A percentile compares a stretch with the other conserved stretches of the same genome.
Conservation (phyloP, 2,329 filamentous ascomycete genomes). For the Didymella keratinophila region DNA sequence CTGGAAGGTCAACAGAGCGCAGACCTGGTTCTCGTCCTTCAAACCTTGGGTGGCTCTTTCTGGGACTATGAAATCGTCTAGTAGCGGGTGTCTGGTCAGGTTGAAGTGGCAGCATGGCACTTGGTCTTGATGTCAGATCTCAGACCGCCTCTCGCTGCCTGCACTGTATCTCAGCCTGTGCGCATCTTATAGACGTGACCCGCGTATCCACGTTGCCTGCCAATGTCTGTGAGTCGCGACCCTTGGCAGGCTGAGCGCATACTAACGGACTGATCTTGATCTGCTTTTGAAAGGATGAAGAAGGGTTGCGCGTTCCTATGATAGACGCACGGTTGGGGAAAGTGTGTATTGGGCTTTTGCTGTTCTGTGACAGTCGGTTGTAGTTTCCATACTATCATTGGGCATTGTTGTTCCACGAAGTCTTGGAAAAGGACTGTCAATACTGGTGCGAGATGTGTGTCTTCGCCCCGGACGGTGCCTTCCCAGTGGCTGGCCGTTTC, state of each 20-base stretch:
- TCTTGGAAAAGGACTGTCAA: background rate
- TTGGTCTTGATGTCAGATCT: no score
- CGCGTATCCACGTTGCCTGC: no score
- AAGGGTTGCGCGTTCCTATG: background rate
- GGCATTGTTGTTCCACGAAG: background rate
- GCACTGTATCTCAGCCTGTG: no score
- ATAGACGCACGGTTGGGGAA: no score
- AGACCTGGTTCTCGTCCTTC: no score
- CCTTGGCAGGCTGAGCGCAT: background rate
- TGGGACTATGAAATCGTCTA: no score
- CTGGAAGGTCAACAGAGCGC: no score
- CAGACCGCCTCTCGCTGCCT: no score
- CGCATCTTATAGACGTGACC: no score
- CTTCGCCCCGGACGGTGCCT: background rate
- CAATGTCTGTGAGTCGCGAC: background rate
- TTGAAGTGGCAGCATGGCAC: no score
- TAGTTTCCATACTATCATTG: background rate
- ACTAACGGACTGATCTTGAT: background rate
- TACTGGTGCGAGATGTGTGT: background rate
- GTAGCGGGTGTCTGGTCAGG: no score
- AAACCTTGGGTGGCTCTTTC: no score
- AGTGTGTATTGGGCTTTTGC: background rate
- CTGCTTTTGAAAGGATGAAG: background rate
- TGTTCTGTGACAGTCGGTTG: background rate
- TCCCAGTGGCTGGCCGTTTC: constrained; percentile 19